Evolutionary conservation across 106 monocot genomes (phyloP), one percentile per base, ranked within the genome.

Genomic region (Ottelia alismoides): DNA sequence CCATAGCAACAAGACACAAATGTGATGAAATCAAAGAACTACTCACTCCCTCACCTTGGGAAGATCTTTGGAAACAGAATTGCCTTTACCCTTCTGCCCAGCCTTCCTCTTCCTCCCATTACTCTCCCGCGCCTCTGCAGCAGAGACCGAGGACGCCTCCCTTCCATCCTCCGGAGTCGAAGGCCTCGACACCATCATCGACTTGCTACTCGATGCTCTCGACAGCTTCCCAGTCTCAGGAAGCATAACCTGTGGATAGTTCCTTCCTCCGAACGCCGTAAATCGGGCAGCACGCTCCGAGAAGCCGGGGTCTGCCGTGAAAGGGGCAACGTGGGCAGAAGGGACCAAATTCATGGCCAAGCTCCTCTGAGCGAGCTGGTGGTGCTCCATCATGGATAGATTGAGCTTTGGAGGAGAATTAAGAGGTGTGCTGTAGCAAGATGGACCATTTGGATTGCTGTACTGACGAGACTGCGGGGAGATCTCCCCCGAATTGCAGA

Each of bases 401-500:
- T 70, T 70, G 54, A 70, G 62, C 31, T 62, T 32, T 44, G 55
- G 62, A 1, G 70, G 70, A 31, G 62, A 62, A 48, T 49, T 55
- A 46, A 70, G 25, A n/a, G 70, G 70, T 10, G 70, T 68, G 57
- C 55, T 57, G 26, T 66, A 66, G 27, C 66, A 66, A 30, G 57
- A 57, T 16, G 45, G 49, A 40, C 22, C 30, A 51, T 51, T 67
- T 25, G 27, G 19, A 48, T 66, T 66, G 25, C 22, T 27, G 53
- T 29, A 62, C 2, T 47, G 70, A 26, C 49, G 47, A 27, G 70
- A 49, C 31, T 54, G 54, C 2, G 70, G 63, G 27, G 71, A 71
- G 25, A 72, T 63, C 58, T 72, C 71, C 17, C 63, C 63, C 31
- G 71, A 71, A 60, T 64, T 71, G 56, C 70, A 71, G 71, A 71